A percentile compares a stretch with the other conserved stretches of the same genome.
Evolutionary conservation across 306 rosid species (phyloP).

Genomic region (Castanea sativa): DNA sequence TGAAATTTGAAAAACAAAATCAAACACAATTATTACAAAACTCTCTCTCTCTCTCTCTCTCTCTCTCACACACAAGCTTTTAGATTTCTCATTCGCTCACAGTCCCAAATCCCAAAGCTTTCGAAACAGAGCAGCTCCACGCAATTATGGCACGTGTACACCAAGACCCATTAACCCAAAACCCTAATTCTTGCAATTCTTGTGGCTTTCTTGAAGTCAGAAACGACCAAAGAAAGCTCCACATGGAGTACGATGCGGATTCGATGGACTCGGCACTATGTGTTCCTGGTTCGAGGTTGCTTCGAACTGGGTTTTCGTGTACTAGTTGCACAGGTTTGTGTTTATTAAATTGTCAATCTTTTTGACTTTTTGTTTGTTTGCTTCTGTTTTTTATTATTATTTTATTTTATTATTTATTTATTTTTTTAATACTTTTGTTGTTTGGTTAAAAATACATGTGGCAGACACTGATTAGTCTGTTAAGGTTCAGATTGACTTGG

Average conservation of each 20-base stretch:
- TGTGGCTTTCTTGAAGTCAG: neutral
- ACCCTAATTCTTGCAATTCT: neutral
- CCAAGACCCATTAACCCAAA: neutral
- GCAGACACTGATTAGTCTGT: too few relatives aligned
- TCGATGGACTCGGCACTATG: constrained; percentile 16
- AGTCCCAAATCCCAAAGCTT: neutral
- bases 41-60: too few relatives aligned
- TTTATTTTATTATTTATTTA: too few relatives aligned
- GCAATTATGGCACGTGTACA: neutral
- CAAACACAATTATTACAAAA: too few relatives aligned
- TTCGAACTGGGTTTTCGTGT: constrained; percentile 11
- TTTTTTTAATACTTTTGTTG: too few relatives aligned
- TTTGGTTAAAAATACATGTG: too few relatives aligned
- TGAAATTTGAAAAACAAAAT: too few relatives aligned
- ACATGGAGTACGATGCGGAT: neutral
- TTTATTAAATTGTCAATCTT: neutral
- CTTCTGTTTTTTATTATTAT: neutral
- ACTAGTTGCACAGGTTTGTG: constrained; percentile 12
- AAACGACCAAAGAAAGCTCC: neutral
- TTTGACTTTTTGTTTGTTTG: neutral
- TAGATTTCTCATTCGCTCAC: too few relatives aligned
- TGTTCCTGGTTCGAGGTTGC: constrained; percentile 26
- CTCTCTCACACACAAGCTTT: too few relatives aligned
- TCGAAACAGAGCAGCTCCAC: neutral
- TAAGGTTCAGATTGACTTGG: too few relatives aligned